phyloP scores from a whole-genome alignment of 768 basidiomycete genomes.

The Lentinula boryana region DNA sequence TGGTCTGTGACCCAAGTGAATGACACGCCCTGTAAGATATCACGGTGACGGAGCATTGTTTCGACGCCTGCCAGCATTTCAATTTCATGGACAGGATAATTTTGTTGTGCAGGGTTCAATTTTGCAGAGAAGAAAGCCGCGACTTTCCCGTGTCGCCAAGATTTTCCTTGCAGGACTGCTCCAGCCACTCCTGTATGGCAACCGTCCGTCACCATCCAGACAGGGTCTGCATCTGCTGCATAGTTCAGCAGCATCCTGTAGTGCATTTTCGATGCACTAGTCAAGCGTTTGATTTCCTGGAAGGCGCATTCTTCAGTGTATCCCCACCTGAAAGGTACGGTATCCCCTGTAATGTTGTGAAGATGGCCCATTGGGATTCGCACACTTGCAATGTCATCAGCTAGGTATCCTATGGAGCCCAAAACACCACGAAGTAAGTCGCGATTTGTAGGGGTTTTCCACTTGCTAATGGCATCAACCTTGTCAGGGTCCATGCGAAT shows the following conservation, averaged over 20 bases:
- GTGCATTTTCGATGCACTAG: slow-evolving; percentile 10
- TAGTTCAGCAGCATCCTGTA: slow-evolving; percentile 16
- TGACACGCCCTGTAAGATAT: slow-evolving; percentile 21
- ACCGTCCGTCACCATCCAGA: slow-evolving; percentile 26
- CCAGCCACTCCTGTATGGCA: slow-evolving; percentile 24
- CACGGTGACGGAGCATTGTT: slow-evolving; percentile 20
- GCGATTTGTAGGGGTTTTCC: slow-evolving; percentile 18
- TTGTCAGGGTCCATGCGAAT: slow-evolving; percentile 29
- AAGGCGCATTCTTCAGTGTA: slow-evolving; percentile 4
- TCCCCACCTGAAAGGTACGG: slow-evolving; percentile 1
- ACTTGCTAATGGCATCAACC: slow-evolving; percentile 20
- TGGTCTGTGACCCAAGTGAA: slow-evolving; percentile 15
- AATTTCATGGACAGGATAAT: slow-evolving; percentile 33
- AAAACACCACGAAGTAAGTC: slow-evolving; percentile 23
- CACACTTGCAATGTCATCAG: slow-evolving; percentile 15
- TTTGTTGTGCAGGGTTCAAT: slow-evolving; percentile 28
- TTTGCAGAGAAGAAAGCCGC: slow-evolving; percentile 31
- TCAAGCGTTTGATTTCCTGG: background rate
- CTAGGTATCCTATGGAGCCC: slow-evolving; percentile 25
- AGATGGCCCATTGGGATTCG: slow-evolving; percentile 20
- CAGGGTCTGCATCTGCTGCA: slow-evolving; percentile 6
- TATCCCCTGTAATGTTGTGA: slow-evolving; percentile 11
- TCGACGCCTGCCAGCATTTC: slow-evolving; percentile 31
- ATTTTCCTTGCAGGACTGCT: slow-evolving; percentile 16
- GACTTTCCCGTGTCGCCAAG: slow-evolving; percentile 18